Percentiles rank a stretch among this genome's conserved stretches.
Conservation (phyloP, 1,284 basidiomycete species). For the Ceratobasidium sp. region DNA sequence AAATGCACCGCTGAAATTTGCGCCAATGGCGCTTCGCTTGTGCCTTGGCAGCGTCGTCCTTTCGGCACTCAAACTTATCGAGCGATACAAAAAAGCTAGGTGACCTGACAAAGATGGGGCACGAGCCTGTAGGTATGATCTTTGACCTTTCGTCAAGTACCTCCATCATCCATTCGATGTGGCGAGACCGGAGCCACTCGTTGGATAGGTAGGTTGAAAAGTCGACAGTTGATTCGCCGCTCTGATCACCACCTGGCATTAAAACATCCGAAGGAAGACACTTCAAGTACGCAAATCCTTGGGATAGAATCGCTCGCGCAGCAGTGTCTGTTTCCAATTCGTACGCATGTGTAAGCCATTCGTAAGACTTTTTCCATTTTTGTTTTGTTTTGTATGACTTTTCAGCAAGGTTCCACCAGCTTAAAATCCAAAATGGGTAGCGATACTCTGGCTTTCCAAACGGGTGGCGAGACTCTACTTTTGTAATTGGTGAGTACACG, state of each 20-base stretch:
- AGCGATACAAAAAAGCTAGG: not conserved
- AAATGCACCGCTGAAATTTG: not conserved
- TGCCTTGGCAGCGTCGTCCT: too few species aligned
- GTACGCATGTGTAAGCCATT: not conserved
- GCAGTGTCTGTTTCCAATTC: not conserved
- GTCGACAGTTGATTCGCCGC: not conserved
- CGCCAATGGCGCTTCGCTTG: not conserved
- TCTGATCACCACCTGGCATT: not conserved
- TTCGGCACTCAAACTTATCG: not conserved
- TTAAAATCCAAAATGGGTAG: constrained; percentile 7
- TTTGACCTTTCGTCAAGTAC: not conserved
- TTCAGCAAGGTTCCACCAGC: not conserved
- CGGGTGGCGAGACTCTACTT: too few species aligned
- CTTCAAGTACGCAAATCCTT: not conserved
- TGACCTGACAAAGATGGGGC: not conserved
- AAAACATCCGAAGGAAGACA: not conserved
- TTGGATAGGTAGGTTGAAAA: not conserved
- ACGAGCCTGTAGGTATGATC: too few species aligned
- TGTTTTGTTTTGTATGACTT: not conserved
- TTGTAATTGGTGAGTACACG: not conserved
- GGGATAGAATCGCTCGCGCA: not conserved
- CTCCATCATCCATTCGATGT: constrained; percentile 12
- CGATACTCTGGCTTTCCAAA: not conserved
- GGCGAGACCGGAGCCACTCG: not conserved
- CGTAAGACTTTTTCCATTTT: not conserved